Base-by-base conservation (phyloP, 805 yeast genomes). In the Cyberlindnera euphorbiiphila region DNA sequence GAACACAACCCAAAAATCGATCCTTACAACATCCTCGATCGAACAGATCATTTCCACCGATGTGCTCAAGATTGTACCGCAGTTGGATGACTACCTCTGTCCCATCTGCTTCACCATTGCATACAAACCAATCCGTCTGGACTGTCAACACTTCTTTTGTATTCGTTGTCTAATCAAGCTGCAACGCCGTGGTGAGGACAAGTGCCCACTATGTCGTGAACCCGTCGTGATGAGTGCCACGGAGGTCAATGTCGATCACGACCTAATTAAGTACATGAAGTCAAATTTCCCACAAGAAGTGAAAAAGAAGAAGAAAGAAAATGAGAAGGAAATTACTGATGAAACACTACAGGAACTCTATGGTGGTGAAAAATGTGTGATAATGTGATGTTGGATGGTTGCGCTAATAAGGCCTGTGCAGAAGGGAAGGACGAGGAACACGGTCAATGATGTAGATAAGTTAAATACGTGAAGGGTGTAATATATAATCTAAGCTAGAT, bases 71-170 rank as follows among this genome's bases (percentile, higher is more conserved):
- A 57, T 83, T 2, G 62, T 81, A 1, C 93, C 93, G 2, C 89
- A 81, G 54, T 60, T 84, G 5, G 89, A 83, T 33, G 91, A 84
- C 54, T 83, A 81, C 50, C 63, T 76, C 2, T 83, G 93, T 53
- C 86, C 89, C 1, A 76, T 83, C 9, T 83, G 93, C 54, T 71
- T 74, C 56, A 68, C 74, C 3, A 69, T 83, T 31, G 87, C 88
- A 0, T 83, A 71, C 60, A 80, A 81, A 50, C 93, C 93, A 3
- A 78, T 83, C 32, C 61, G 78, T 32, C 61, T 83, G 12, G 61
- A 58, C 9, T 83, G 93, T 56, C 71, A 71, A 1, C 93, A 83
- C 53, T 61, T 81, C 15, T 83, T 82, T 56, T 83, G 93, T 55
- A 76, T 83, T 4, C 61, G 89, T 32, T 83, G 93, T 49, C 57